Base-by-base conservation (phyloP, 179 eudicot species). In the Beta macrorhiza region DNA sequence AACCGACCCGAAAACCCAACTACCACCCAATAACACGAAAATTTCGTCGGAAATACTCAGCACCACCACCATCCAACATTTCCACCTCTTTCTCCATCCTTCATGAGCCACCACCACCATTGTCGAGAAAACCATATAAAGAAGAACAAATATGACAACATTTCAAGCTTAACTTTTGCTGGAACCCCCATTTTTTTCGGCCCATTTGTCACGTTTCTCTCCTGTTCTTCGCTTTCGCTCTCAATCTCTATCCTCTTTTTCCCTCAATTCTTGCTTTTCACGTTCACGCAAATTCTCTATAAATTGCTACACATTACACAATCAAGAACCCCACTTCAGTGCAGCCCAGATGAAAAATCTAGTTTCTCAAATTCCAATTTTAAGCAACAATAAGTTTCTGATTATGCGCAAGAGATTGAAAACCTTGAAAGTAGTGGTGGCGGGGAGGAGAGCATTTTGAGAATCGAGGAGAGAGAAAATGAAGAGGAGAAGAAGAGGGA, bases 111-210 rank as follows among this genome's bases (percentile, higher is more conserved):
- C 25, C 0, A 25, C 25, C 25, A 25, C 25, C 25, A 25, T 25
- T 25, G 25, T 25, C 25, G 25, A 25, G 25, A 25, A 25, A 25
- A 25, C 1, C 19, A 17, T 13, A 73, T 25, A 11, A 8, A 25
- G 7, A 62, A 47, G 73, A 59, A 74, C 25, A 80, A 70, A 52
- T 75, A 91, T 91, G 93, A 72, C 87, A 19, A 76, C 89, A 45
- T 90, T 95, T 5, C 97, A 93, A 90, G 90, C 93, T 74, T 87
- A 88, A 51, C 86, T 92, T 42, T 62, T 92, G 63, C 82, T 25
- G 77, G 91, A 84, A 49, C 91, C 95, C 51, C 87, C 88, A 32
- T 64, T 76, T 37, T 37, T 37, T 80, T 76, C 77, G 11, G 20
- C 51, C 61, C 79, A 79, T 20, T 22, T 44, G 17, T 45, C 61